These are phyloP conservation scores for Usnea hakonensis DNA, from an alignment of 495 filamentous ascomycete genomes.

Conservation along the genomic window DNA sequence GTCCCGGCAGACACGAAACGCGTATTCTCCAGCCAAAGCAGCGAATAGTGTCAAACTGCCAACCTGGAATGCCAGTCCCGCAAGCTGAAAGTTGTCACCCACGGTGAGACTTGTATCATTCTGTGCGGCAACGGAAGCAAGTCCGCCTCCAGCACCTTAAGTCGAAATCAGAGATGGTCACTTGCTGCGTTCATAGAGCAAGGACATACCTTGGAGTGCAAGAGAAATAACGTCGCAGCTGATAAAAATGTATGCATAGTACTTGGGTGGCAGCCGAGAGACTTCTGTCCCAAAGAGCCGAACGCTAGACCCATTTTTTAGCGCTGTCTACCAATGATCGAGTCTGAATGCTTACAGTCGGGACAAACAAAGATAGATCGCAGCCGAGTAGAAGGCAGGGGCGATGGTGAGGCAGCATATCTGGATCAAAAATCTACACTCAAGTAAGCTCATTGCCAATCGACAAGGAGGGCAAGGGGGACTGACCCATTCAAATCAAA, in stretches of 20 bases:
- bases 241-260: conserved; percentile 61
- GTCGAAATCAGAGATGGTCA: not conserved
- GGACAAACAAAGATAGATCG: conserved; percentile 53
- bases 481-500: conserved; percentile 40
- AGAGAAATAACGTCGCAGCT: conserved; percentile 56
- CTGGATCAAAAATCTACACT: conserved; percentile 52
- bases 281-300: conserved; percentile 44
- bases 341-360: conserved; percentile 5
- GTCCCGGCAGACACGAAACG: conserved; percentile 11
- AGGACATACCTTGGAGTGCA: conserved; percentile 48
- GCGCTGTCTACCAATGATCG: conserved; percentile 41
- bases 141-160: conserved; percentile 50
- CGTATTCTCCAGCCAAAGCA: conserved; percentile 42
- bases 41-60: conserved; percentile 52
- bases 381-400: conserved; percentile 56
- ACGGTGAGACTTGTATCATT: conserved; percentile 28
- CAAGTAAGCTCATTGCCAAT: not conserved
- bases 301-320: conserved; percentile 49
- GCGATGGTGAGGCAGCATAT: conserved; percentile 58
- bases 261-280: conserved; percentile 45
- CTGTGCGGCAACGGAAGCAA: conserved; percentile 46
- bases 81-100: conserved; percentile 59
- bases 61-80: conserved; percentile 62
- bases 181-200: not conserved
- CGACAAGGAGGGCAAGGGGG: too few relatives aligned